phyloP scores from a whole-genome alignment of 202 grass and related monocot genomes.

The Zizania palustris region DNA sequence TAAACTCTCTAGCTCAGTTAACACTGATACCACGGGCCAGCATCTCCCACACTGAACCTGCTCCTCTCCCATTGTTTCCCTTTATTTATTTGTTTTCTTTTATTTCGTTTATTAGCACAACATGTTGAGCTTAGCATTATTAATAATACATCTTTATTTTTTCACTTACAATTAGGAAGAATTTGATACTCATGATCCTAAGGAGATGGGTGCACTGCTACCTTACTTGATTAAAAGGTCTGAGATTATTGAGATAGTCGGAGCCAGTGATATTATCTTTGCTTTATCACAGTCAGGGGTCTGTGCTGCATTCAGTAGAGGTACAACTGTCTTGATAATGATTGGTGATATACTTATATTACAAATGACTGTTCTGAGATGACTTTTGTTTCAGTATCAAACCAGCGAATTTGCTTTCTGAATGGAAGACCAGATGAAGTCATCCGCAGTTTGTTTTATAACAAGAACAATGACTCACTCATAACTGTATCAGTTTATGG shows the following conservation, averaged over 20 bases:
- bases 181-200: conserved; percentile 69
- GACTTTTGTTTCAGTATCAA: conserved; percentile 50
- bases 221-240: conserved; percentile 69
- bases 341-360: background rate
- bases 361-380: conserved; percentile 12
- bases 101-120: background rate
- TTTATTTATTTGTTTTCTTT: background rate
- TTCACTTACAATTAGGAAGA: conserved; percentile 55
- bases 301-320: conserved; percentile 80
- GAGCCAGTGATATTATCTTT: conserved; percentile 69
- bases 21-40: no score
- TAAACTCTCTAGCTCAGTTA: background rate
- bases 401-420: conserved; percentile 70
- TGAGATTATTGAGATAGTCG: conserved; percentile 81
- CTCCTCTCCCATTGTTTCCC: no score
- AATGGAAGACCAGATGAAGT: conserved; percentile 82
- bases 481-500: conserved; percentile 75
- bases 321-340: conserved; percentile 43
- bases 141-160: conserved; percentile 26
- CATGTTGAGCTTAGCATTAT: background rate
- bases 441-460: conserved; percentile 77
- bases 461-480: conserved; percentile 75
- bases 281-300: conserved; percentile 68
- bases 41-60: no score
- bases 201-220: conserved; percentile 47